phyloP scores from a whole-genome alignment of 371 early-diverging fungal genomes.

The Rhizopus arrhizus region DNA sequence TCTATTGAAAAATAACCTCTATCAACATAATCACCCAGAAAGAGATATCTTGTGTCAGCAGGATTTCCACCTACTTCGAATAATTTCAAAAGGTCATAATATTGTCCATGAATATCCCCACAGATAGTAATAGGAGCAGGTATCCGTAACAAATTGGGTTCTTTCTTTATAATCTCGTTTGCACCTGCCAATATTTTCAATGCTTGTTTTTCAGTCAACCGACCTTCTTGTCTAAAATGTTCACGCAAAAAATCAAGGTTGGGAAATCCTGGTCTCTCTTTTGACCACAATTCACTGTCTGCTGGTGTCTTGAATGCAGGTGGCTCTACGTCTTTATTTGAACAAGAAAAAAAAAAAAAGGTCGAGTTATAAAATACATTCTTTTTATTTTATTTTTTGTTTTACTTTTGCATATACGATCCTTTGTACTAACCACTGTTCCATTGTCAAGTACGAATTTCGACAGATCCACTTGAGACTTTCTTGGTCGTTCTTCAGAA shows the following conservation, averaged over 20 bases:
- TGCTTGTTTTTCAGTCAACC: conserved; percentile 91
- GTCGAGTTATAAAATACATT: not conserved
- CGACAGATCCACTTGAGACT: conserved; percentile 60
- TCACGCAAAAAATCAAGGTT: conserved; percentile 81
- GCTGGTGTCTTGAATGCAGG: conserved; percentile 58
- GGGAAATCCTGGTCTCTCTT: conserved; percentile 73
- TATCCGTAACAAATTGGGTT: conserved; percentile 82
- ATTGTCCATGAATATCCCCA: conserved; percentile 99
- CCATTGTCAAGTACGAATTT: conserved; percentile 75
- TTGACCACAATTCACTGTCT: conserved; percentile 59
- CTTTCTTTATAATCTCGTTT: conserved; percentile 73
- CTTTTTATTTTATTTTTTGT: too few species aligned
- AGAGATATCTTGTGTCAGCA: conserved; percentile 81
- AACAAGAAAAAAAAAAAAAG: not conserved
- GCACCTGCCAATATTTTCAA: conserved; percentile 77
- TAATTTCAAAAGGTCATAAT: conserved; percentile 95
- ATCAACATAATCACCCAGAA: conserved; percentile 98
- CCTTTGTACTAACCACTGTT: conserved; percentile 66
- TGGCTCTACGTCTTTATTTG: conserved; percentile 20
- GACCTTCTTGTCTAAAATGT: conserved; percentile 90
- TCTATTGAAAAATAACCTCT: conserved; percentile 91
- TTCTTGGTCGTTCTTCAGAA: conserved; percentile 16
- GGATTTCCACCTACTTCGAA: conserved; percentile 96
- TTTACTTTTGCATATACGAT: conserved; percentile 73
- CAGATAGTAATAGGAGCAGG: conserved; percentile 93